phyloP scores from a whole-genome alignment of 805 yeast genomes.

The Metschnikowia hibisci region DNA sequence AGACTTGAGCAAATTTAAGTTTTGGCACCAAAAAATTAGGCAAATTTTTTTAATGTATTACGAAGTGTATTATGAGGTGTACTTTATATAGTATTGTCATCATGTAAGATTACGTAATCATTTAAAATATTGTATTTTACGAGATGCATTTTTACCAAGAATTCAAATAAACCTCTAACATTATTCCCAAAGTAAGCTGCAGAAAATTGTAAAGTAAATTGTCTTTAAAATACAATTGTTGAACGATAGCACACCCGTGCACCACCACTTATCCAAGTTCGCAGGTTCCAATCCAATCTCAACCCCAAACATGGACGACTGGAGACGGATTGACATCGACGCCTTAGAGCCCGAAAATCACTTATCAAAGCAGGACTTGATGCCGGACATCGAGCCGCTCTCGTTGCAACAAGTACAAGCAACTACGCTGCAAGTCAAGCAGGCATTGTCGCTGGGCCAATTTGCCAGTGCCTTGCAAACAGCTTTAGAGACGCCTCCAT shows the following conservation, averaged over 20 bases:
- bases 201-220: too few relatives aligned
- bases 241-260: background rate
- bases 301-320: slow-evolving; percentile 52
- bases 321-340: slow-evolving; percentile 96
- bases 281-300: background rate
- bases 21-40: too few relatives aligned
- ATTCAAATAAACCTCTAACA: too few relatives aligned
- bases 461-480: slow-evolving; percentile 60
- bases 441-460: slow-evolving; percentile 67
- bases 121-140: too few relatives aligned
- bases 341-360: slow-evolving; percentile 80
- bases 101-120: too few relatives aligned
- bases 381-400: slow-evolving; percentile 47
- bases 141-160: too few relatives aligned
- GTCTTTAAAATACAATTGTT: too few relatives aligned
- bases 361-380: slow-evolving; percentile 59
- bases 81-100: too few relatives aligned
- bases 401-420: slow-evolving; percentile 49
- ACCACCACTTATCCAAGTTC: background rate
- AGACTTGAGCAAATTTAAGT: too few relatives aligned
- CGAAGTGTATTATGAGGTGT: too few relatives aligned
- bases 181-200: too few relatives aligned
- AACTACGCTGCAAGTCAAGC: slow-evolving; percentile 55
- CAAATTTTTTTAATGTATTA: too few relatives aligned
- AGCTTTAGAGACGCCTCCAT: slow-evolving; percentile 74